Conservation (phyloP, 345 rosid genomes). For the Arabidopsis arenosa region DNA sequence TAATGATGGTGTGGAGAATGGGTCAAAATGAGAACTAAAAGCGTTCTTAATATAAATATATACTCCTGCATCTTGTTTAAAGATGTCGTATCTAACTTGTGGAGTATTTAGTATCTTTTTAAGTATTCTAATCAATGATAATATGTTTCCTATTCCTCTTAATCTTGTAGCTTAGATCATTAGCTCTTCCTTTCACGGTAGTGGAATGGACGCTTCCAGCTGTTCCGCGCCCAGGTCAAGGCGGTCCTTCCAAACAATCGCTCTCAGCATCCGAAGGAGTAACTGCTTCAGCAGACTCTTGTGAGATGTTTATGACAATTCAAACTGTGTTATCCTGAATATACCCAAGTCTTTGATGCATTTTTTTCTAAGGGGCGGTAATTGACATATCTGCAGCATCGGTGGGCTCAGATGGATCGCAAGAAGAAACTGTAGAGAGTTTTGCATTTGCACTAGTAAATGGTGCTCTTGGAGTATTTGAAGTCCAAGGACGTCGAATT, state of each 20-base stretch:
- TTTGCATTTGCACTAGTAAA: constrained; percentile 96
- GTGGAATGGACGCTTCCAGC: constrained; percentile 99
- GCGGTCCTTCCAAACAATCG: constrained; percentile 59
- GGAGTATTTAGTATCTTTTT: constrained; percentile 16
- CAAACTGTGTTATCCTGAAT: constrained; percentile 20
- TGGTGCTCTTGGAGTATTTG: constrained; percentile 99
- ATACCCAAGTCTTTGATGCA: constrained; percentile 13
- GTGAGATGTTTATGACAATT: constrained; percentile 57
- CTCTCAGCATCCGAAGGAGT: constrained; percentile 57
- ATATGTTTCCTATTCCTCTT: constrained; percentile 56
- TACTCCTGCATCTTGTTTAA: constrained; percentile 2
- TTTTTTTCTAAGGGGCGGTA: constrained; percentile 31
- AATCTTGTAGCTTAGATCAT: constrained; percentile 97
- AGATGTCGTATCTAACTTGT: constrained; percentile 11
- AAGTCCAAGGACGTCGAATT: constrained; percentile 94
- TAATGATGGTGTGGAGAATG: constrained; percentile 14
- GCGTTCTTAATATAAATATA: constrained; percentile 15
- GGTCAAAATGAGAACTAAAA: constrained; percentile 1
- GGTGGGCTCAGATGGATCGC: constrained; percentile 60
- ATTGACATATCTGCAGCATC: constrained; percentile 52
- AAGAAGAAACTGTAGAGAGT: constrained; percentile 84
- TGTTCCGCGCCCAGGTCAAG: constrained; percentile 78
- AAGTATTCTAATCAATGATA: constrained; percentile 26
- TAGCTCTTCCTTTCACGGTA: constrained; percentile 99
- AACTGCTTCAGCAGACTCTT: constrained; percentile 64